These are phyloP conservation scores for Skeletonema marinoi DNA, from an alignment of 108 stramenopile genomes.

Conservation along the genomic window DNA sequence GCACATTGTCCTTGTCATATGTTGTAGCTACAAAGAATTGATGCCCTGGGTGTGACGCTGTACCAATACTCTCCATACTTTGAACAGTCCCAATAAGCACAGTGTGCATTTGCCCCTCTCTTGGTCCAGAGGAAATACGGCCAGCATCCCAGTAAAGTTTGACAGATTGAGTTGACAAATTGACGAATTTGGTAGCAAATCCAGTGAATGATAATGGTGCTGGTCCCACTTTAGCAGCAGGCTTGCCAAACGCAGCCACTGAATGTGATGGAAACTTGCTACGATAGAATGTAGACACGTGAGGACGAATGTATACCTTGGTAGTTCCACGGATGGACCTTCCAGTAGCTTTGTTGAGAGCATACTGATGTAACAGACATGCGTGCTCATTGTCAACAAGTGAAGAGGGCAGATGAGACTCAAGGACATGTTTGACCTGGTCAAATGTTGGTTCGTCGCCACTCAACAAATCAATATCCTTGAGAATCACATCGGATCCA, in stretches of 20 bases:
- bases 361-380: constrained; percentile 42
- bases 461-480: constrained; percentile 21
- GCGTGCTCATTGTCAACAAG: constrained; percentile 22
- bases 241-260: background rate
- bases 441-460: background rate
- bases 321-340: constrained; percentile 30
- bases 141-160: constrained; percentile 83
- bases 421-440: constrained; percentile 6
- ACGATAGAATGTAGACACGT: constrained; percentile 35
- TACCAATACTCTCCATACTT: constrained; percentile 81
- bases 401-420: constrained; percentile 10
- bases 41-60: constrained; percentile 81
- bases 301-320: constrained; percentile 29
- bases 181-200: constrained; percentile 85
- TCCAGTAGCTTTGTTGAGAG: constrained; percentile 22
- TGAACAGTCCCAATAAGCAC: constrained; percentile 69
- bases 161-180: constrained; percentile 63
- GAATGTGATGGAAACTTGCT: background rate
- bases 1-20: constrained; percentile 57
- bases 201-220: constrained; percentile 76
- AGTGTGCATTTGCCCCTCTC: constrained; percentile 53
- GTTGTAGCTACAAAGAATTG: constrained; percentile 70
- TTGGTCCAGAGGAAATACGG: constrained; percentile 32
- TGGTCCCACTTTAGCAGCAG: constrained; percentile 15
- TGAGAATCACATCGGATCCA: constrained; percentile 24